Evolutionary conservation across 2,329 filamentous ascomycete genomes (phyloP).

Genomic region (Aspergillus sp.): DNA sequence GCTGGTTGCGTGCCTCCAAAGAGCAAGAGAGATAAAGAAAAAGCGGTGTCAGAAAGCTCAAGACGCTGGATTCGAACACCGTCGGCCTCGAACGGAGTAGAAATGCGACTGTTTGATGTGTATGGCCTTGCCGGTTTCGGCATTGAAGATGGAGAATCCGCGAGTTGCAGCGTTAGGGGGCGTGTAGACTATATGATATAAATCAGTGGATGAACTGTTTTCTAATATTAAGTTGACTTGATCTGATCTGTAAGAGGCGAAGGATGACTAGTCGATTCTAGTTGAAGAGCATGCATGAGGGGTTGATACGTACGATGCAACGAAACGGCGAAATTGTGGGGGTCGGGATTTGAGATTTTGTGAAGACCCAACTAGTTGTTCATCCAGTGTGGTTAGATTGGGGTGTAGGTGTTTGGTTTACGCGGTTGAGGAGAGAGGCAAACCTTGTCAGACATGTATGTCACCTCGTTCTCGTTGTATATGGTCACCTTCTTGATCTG

Average conservation of each 20-base stretch:
- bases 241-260: no score
- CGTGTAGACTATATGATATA: slow-evolving; percentile 63
- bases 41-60: background rate
- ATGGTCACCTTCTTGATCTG: slow-evolving; percentile 65
- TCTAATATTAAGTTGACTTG: background rate
- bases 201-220: background rate
- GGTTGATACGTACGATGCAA: slow-evolving; percentile 62
- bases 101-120: slow-evolving; percentile 71
- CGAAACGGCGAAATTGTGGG: slow-evolving; percentile 74
- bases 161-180: slow-evolving; percentile 83
- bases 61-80: slow-evolving; percentile 17
- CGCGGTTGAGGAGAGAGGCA: slow-evolving; percentile 7
- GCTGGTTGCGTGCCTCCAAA: no score
- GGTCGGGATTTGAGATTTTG: slow-evolving; percentile 72
- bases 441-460: slow-evolving; percentile 81
- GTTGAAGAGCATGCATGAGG: background rate
- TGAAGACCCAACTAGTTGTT: slow-evolving; percentile 70
- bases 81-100: slow-evolving; percentile 61
- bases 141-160: slow-evolving; percentile 80
- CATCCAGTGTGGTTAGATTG: background rate
- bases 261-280: background rate
- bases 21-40: background rate
- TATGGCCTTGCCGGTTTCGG: slow-evolving; percentile 69
- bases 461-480: slow-evolving; percentile 70
- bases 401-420: background rate